Percentiles rank a stretch among this genome's conserved stretches.
These are phyloP conservation scores for Coniochaeta hoffmannii DNA, from an alignment of 2,329 filamentous ascomycete genomes.

Conservation along the genomic window DNA sequence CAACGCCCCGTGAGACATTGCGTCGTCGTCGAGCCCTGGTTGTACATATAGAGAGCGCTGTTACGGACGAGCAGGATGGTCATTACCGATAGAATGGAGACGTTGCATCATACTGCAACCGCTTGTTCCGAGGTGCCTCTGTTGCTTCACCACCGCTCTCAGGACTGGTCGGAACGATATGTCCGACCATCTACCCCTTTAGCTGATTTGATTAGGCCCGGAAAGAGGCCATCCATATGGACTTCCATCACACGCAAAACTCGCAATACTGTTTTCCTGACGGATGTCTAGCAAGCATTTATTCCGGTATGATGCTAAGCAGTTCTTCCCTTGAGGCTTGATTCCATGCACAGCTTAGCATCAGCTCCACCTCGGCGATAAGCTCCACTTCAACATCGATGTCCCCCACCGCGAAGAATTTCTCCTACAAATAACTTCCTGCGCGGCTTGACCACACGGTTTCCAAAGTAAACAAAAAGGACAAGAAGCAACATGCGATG, in stretches of 20 bases:
- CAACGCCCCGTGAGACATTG: slow-evolving; percentile 8
- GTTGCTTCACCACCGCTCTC: not conserved
- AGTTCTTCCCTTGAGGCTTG: not conserved
- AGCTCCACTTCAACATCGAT: not conserved
- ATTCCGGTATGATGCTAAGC: not conserved
- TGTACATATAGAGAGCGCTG: slow-evolving; percentile 15
- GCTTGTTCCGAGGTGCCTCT: not conserved
- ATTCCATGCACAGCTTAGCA: not conserved
- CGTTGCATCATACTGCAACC: slow-evolving; percentile 7
- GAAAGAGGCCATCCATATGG: not conserved
- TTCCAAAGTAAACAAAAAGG: not conserved
- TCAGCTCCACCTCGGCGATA: not conserved
- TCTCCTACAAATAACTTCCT: not conserved
- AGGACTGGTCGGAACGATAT: not conserved
- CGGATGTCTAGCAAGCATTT: too few relatives aligned
- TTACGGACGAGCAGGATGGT: not conserved
- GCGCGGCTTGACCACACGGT: not conserved
- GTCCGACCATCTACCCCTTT: too few relatives aligned
- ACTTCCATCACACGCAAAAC: not conserved
- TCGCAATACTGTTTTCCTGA: slow-evolving; percentile 5
- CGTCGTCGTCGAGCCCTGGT: slow-evolving; percentile 1
- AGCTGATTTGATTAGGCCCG: too few relatives aligned
- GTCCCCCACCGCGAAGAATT: not conserved
- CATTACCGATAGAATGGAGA: slow-evolving; percentile 10
- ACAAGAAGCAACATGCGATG: not conserved